phyloP scores from a whole-genome alignment of 148 eudicot genomes.

The Vaccinium myrtillus region DNA sequence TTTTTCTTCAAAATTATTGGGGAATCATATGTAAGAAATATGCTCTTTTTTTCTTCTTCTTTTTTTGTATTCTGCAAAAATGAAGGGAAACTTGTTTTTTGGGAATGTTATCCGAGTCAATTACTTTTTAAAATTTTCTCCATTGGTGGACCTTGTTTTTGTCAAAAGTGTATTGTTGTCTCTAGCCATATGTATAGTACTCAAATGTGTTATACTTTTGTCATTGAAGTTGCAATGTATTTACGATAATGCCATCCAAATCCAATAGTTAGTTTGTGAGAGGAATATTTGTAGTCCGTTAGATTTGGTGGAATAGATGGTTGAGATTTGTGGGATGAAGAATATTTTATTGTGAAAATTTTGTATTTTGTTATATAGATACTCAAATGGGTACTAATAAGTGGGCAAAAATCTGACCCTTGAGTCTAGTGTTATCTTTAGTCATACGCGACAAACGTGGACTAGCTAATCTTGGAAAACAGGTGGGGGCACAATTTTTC shows the following conservation, averaged over 20 bases:
- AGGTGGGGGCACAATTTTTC: background rate
- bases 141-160: background rate
- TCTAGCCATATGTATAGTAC: background rate
- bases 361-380: no score
- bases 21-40: background rate
- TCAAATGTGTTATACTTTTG: background rate
- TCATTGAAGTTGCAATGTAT: no score
- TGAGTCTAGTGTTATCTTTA: background rate
- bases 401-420: background rate
- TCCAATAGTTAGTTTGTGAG: no score
- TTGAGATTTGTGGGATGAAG: no score
- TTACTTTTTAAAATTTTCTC: background rate
- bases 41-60: background rate
- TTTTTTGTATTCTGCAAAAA: background rate
- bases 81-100: background rate
- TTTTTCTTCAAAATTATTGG: background rate
- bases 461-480: background rate
- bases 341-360: no score
- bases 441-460: background rate
- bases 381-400: background rate
- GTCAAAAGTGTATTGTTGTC: background rate
- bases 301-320: no score
- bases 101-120: background rate
- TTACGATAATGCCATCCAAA: no score
- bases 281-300: no score